phyloP scores from a whole-genome alignment of 2,329 filamentous ascomycete species.

The Penicillium italicum region DNA sequence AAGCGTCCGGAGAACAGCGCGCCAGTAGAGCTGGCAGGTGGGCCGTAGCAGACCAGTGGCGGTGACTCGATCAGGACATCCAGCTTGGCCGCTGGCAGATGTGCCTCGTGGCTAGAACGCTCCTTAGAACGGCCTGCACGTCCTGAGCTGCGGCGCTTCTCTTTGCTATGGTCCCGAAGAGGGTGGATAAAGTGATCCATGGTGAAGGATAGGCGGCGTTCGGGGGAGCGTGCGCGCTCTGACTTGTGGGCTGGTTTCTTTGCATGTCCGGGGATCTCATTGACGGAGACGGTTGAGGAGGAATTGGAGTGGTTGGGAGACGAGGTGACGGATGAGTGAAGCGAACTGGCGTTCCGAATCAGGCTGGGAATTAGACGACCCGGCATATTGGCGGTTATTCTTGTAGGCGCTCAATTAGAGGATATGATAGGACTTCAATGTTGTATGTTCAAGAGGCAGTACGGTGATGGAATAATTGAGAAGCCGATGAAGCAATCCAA shows the following conservation, averaged over 20 bases:
- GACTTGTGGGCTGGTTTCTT: constrained; percentile 28
- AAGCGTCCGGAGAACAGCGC: constrained; percentile 82
- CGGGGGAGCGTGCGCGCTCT: constrained; percentile 36
- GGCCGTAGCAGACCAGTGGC: constrained; percentile 78
- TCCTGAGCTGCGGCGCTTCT: constrained; percentile 41
- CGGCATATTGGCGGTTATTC: constrained; percentile 32
- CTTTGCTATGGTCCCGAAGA: constrained; percentile 40
- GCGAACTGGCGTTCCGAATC: constrained; percentile 34
- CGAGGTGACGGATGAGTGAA: constrained; percentile 29
- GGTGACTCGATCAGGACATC: constrained; percentile 75
- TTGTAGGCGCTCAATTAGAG: not conserved
- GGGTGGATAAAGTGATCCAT: constrained; percentile 46
- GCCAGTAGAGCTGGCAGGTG: constrained; percentile 70
- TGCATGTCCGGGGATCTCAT: constrained; percentile 30
- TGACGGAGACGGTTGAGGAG: constrained; percentile 39
- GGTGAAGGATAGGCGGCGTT: constrained; percentile 42
- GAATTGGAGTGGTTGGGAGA: constrained; percentile 32
- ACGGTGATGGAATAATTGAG: constrained; percentile 25
- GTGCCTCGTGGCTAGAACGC: constrained; percentile 27
- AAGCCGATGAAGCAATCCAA: constrained; percentile 7
- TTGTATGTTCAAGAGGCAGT: constrained; percentile 22
- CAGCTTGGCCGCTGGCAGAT: constrained; percentile 49
- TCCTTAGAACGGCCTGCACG: constrained; percentile 39
- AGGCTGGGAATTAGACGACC: constrained; percentile 41
- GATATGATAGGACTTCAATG: not conserved